These are phyloP conservation scores for Fusarium buxicola DNA, from an alignment of 2,329 filamentous ascomycete species.

Conservation along the genomic window DNA sequence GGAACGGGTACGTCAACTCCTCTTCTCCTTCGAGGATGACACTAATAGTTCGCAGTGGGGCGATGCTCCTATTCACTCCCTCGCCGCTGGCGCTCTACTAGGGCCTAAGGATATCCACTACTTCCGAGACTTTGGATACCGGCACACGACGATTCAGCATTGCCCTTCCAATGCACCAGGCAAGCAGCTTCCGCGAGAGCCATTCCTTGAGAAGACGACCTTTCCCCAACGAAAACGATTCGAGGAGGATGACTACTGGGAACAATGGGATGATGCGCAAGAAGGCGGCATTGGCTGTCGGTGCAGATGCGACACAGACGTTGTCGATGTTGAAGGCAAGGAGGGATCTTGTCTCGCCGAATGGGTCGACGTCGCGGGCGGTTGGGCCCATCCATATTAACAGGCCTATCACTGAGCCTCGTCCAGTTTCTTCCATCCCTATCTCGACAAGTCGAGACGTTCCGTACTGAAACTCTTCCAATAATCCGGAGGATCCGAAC, in stretches of 20 bases:
- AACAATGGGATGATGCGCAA: conserved; percentile 84
- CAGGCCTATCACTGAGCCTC: conserved; percentile 10
- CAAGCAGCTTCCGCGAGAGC: conserved; percentile 82
- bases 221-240: conserved; percentile 82
- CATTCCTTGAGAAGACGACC: conserved; percentile 85
- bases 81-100: conserved; percentile 90
- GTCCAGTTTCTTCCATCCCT: neutral
- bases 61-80: conserved; percentile 97
- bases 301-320: conserved; percentile 96
- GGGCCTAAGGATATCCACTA: conserved; percentile 90
- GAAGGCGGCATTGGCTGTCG: conserved; percentile 98
- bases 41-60: conserved; percentile 77
- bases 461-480: conserved; percentile 1
- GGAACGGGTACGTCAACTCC: conserved; percentile 77
- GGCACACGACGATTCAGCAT: conserved; percentile 98
- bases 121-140: conserved; percentile 98
- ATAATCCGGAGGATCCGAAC: conserved; percentile 18
- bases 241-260: conserved; percentile 98
- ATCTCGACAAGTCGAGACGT: conserved; percentile 6
- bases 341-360: conserved; percentile 94
- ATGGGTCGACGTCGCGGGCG: conserved; percentile 97
- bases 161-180: conserved; percentile 95
- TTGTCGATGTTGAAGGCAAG: conserved; percentile 97
- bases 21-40: conserved; percentile 4
- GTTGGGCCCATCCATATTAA: conserved; percentile 74